phyloP scores from a whole-genome alignment of 805 yeast species.

The Saccharomyces mikatae region DNA sequence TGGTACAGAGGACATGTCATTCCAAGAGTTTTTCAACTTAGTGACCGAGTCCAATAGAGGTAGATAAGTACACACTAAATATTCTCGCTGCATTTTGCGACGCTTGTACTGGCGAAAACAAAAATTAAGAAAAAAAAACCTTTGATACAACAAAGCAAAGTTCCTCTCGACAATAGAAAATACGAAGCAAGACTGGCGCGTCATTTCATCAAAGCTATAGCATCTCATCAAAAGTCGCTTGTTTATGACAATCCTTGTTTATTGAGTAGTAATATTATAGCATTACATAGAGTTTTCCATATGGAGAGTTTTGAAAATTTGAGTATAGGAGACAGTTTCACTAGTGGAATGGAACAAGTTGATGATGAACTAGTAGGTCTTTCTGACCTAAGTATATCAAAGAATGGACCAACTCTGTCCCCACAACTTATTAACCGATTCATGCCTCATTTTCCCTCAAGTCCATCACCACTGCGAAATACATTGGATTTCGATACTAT shows the following conservation, averaged over 20 bases:
- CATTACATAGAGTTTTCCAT: background rate
- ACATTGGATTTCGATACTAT: slow-evolving; percentile 7
- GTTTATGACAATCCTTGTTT: background rate
- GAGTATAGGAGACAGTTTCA: slow-evolving; percentile 8
- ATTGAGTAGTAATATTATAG: background rate
- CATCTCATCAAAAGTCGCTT: background rate
- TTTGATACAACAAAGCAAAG: background rate
- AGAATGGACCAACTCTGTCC: slow-evolving; percentile 5
- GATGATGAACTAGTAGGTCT: slow-evolving; percentile 17
- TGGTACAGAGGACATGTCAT: slow-evolving; percentile 12
- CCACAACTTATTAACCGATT: slow-evolving; percentile 11
- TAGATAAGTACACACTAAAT: background rate
- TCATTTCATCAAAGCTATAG: background rate
- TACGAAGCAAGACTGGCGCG: background rate
- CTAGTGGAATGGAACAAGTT: slow-evolving; percentile 3
- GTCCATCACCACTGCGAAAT: slow-evolving; percentile 13
- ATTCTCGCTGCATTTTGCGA: background rate
- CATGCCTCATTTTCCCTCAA: slow-evolving; percentile 12
- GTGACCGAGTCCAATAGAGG: background rate
- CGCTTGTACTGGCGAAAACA: background rate
- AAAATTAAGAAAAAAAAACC: background rate
- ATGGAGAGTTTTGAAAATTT: slow-evolving; percentile 12
- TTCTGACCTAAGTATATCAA: slow-evolving; percentile 14
- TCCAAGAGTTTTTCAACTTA: slow-evolving; percentile 2
- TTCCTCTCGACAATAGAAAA: background rate